phyloP scores from a whole-genome alignment of 2,329 filamentous ascomycete genomes.

The Herpotrichia juniperi region DNA sequence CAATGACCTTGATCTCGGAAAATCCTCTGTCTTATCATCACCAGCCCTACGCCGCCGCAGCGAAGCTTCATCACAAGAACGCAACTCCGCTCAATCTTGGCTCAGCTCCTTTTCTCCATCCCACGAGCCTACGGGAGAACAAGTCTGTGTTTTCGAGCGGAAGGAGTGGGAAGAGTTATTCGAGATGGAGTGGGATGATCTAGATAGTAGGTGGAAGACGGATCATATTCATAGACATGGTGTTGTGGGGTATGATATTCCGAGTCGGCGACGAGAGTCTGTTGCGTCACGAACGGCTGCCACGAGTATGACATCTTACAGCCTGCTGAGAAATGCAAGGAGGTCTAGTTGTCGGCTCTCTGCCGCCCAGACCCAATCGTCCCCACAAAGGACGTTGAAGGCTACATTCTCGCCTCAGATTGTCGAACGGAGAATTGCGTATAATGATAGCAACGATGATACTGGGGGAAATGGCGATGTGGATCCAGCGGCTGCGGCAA shows the following conservation, averaged over 20 bases:
- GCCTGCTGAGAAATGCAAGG: neutral
- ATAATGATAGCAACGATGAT: constrained; percentile 13
- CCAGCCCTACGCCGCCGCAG: constrained; percentile 2
- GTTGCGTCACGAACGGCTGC: too few species aligned
- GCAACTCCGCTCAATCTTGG: constrained; percentile 14
- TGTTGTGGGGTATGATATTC: too few species aligned
- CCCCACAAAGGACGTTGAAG: constrained; percentile 10
- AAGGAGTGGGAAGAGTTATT: constrained; percentile 20
- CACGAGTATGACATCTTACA: neutral
- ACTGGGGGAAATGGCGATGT: constrained; percentile 6
- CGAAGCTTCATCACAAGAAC: constrained; percentile 5
- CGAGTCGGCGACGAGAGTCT: neutral
- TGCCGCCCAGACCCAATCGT: neutral
- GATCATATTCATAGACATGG: too few species aligned
- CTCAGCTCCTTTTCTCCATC: constrained; percentile 8
- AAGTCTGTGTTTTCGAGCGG: constrained; percentile 5
- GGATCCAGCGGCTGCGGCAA: constrained; percentile 2
- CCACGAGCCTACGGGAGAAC: constrained; percentile 1
- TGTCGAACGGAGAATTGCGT: constrained; percentile 13
- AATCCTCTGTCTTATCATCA: too few species aligned
- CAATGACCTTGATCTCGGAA: neutral
- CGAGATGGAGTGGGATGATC: neutral
- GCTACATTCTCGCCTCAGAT: constrained; percentile 19
- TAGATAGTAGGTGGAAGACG: too few species aligned
- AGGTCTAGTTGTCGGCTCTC: constrained; percentile 3